A percentile compares a stretch with the other conserved stretches of the same genome.
Evolutionary conservation across 2,329 filamentous ascomycete species (phyloP).

Genomic region (Ophiostoma tasmaniense): DNA sequence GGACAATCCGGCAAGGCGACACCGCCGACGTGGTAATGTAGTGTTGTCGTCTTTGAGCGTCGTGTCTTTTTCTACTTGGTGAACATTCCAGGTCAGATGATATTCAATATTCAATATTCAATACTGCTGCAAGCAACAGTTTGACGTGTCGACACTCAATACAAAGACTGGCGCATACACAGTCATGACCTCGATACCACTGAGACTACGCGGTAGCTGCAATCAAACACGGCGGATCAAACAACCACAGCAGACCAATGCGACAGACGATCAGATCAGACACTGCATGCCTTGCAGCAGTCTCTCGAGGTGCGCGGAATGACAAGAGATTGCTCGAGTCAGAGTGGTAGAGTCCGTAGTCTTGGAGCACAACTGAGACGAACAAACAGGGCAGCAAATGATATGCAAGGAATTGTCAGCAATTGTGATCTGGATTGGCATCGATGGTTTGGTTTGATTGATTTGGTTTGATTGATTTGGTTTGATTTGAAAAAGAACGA

Average conservation of each 20-base stretch:
- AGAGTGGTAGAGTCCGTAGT: too few relatives aligned
- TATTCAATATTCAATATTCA: too few relatives aligned
- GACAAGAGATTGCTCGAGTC: neutral
- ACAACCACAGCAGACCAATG: too few relatives aligned
- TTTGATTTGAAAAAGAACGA: too few relatives aligned
- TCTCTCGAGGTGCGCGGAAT: neutral
- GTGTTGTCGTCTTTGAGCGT: neutral
- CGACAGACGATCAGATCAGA: neutral
- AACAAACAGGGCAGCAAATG: neutral
- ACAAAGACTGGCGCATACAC: neutral
- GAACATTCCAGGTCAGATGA: too few relatives aligned
- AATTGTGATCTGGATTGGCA: neutral
- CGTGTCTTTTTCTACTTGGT: neutral
- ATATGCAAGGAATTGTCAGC: neutral
- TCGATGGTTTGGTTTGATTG: too few relatives aligned
- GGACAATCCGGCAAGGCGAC: neutral
- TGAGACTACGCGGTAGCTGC: neutral
- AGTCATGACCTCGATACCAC: neutral
- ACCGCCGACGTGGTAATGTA: neutral
- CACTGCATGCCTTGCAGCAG: neutral
- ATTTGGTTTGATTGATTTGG: too few relatives aligned
- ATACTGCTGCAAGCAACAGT: neutral
- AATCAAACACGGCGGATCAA: neutral
- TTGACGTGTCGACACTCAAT: too few relatives aligned
- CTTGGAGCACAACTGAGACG: too few relatives aligned